Percentiles rank a stretch among this genome's conserved stretches.
These are phyloP conservation scores for Aegle marmelos DNA, from an alignment of 345 rosid genomes.

Conservation along the genomic window DNA sequence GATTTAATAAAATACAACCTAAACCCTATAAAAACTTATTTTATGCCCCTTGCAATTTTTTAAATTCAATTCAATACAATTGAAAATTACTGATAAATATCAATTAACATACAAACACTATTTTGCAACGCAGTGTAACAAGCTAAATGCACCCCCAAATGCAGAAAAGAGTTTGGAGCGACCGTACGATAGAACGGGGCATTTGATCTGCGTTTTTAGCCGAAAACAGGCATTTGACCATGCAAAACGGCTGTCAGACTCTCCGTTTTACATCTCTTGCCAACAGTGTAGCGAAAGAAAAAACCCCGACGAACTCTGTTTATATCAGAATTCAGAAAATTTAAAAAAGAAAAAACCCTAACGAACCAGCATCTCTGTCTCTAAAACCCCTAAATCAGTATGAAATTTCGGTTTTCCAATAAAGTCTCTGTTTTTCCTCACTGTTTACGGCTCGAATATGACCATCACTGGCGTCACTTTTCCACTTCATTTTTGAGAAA, in stretches of 20 bases:
- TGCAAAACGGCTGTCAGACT: background rate
- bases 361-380: background rate
- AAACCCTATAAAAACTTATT: no score
- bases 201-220: background rate
- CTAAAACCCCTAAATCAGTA: background rate
- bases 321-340: background rate
- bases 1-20: no score
- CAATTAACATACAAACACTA: no score
- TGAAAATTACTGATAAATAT: no score
- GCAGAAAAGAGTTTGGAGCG: no score
- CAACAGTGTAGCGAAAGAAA: no score
- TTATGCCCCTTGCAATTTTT: no score
- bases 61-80: no score
- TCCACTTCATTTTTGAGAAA: conserved; percentile 48
- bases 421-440: conserved; percentile 29
- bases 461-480: conserved; percentile 34
- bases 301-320: background rate
- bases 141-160: no score
- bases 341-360: background rate
- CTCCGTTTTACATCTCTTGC: background rate
- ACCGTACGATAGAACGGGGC: background rate
- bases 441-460: conserved; percentile 26
- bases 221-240: background rate
- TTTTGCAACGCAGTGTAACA: no score
- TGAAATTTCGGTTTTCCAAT: conserved; percentile 44